phyloP scores from a whole-genome alignment of 139 green algal species.

The Gonium pectorale region DNA sequence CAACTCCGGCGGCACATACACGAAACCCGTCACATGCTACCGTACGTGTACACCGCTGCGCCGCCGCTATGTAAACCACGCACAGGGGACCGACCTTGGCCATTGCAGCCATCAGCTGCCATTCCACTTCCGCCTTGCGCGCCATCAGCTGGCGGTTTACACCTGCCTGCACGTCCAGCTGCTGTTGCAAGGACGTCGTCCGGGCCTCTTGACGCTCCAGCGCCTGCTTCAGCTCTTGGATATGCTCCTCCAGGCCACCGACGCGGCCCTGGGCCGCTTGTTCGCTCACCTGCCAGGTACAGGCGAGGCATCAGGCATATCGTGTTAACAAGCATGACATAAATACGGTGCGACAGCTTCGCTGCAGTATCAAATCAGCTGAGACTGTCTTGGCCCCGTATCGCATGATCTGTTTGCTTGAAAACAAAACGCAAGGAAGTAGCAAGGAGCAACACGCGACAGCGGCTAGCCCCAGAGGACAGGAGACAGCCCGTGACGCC shows the following conservation, averaged over 20 bases:
- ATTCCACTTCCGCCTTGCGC: slow-evolving; percentile 71
- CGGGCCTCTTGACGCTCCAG: slow-evolving; percentile 7
- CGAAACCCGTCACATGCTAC: background rate
- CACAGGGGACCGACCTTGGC: slow-evolving; percentile 30
- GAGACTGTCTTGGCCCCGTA: no score
- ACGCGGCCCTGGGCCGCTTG: slow-evolving; percentile 46
- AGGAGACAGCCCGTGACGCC: no score
- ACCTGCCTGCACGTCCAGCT: slow-evolving; percentile 47
- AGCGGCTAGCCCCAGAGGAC: no score
- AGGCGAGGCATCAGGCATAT: no score
- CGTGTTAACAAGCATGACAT: no score
- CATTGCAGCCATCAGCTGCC: slow-evolving; percentile 74
- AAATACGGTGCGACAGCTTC: no score
- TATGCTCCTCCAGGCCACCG: slow-evolving; percentile 39
- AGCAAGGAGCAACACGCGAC: no score
- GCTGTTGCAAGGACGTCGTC: slow-evolving; percentile 20
- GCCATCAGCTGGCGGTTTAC: slow-evolving; percentile 72
- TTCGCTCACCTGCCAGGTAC: slow-evolving; percentile 57
- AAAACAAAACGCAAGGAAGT: no score
- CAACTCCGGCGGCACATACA: background rate
- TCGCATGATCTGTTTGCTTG: no score
- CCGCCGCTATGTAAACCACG: background rate
- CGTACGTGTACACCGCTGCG: no score
- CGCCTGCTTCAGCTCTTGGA: slow-evolving; percentile 22
- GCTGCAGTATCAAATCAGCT: no score